Conservation (phyloP, 2,329 filamentous ascomycete species). For the Apiospora kogelbergensis region DNA sequence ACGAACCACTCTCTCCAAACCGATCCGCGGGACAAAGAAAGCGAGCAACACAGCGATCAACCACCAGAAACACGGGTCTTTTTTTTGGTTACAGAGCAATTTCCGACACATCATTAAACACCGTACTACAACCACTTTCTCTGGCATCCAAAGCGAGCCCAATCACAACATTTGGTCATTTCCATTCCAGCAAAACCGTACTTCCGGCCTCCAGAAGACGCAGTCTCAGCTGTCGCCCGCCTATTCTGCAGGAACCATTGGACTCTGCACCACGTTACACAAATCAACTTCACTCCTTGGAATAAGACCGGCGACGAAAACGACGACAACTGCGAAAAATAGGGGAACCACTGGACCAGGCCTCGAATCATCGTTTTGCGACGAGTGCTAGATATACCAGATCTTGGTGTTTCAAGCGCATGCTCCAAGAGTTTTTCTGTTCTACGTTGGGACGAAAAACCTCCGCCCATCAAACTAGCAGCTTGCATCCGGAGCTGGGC, state of each 20-base stretch:
- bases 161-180: constrained; percentile 5
- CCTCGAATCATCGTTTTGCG: neutral
- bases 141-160: neutral
- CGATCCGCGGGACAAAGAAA: neutral
- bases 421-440: neutral
- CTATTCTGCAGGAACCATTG: constrained; percentile 29
- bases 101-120: neutral
- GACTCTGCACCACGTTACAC: constrained; percentile 16
- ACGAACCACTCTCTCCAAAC: neutral
- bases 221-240: constrained; percentile 23
- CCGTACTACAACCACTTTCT: neutral
- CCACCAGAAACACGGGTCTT: neutral
- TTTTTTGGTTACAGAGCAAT: constrained; percentile 1
- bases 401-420: constrained; percentile 4
- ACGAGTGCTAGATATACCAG: neutral
- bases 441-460: constrained; percentile 6
- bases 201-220: neutral
- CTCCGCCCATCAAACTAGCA: constrained; percentile 2
- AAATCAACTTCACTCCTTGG: neutral
- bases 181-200: neutral
- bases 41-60: neutral
- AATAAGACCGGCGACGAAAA: neutral
- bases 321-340: neutral
- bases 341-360: neutral
- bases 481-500: neutral